Base-by-base conservation (phyloP, 495 filamentous ascomycete genomes). In the Aspergillus avenaceus region DNA sequence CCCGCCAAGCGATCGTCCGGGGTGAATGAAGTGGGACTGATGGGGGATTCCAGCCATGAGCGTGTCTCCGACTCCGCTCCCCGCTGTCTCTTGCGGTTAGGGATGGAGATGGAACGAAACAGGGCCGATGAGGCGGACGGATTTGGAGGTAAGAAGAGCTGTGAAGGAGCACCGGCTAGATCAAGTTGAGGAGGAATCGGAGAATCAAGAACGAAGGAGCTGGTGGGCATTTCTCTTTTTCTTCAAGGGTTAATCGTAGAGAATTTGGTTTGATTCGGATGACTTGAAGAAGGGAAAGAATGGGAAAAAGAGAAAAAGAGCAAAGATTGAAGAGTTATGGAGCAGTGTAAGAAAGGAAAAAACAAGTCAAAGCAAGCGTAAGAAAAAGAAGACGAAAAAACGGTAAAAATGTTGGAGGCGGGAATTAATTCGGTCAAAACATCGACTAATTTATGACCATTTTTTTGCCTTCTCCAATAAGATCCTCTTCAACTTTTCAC, bases 61-160 rank as follows among this genome's bases (percentile, higher is more conserved):
- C 60, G 58, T 23, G 54, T 57, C 7, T 61, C 66, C 8, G 61
- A 55, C n/a, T 65, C 60, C 4, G 65, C 63, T 40, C 66, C 56
- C 37, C 64, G 70, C 4, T 64, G 51, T 37, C 75, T 68, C 55
- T 80, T 78, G 34, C 74, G 73, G 50, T 50, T 56, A 3, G 60
- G 61, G 21, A 81, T 53, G 34, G 75, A 83, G 8, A 82, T 80
- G 8, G 82, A 83, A 50, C 69, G 69, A 55, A 84, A 81, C 14
- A 81, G 56, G 8, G 84, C 83, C 22, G 73, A 80, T 7, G 82
- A 80, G 2, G 80, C 72, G 4, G 84, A 83, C 4, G 82, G 77
- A 13, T 86, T 81, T n/a, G 70, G 64, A 4, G 87, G 86, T 2
- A 85, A 79, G 62, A 90, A 91, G 57, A 91, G 67, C 47, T 80